These are phyloP conservation scores for Fonsecaea pedrosoi DNA, from an alignment of 2,329 filamentous ascomycete genomes.

Conservation along the genomic window DNA sequence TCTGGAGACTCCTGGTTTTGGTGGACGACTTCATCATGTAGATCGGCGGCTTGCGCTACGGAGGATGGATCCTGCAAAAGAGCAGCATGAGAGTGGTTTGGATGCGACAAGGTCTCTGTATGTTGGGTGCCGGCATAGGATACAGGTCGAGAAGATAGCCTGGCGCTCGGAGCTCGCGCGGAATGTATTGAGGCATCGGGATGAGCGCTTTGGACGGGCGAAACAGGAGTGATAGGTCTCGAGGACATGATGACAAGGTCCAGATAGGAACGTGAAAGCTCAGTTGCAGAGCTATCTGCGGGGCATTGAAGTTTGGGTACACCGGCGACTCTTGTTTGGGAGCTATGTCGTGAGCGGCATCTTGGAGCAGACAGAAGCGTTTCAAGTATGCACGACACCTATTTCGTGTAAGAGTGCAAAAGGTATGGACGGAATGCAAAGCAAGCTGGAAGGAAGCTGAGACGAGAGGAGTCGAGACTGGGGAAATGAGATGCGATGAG, in stretches of 20 bases:
- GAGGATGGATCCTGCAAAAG: slow-evolving; percentile 43
- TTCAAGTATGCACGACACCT: slow-evolving; percentile 10
- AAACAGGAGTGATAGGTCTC: slow-evolving; percentile 43
- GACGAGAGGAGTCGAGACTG: slow-evolving; percentile 21
- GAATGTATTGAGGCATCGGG: slow-evolving; percentile 31
- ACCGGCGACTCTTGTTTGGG: not conserved
- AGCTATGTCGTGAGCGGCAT: slow-evolving; percentile 27
- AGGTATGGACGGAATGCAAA: slow-evolving; percentile 6
- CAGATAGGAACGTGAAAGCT: slow-evolving; percentile 8
- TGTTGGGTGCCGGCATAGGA: slow-evolving; percentile 47
- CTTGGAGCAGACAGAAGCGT: slow-evolving; percentile 4
- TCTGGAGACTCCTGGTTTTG: slow-evolving; percentile 35
- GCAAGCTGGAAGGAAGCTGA: slow-evolving; percentile 19
- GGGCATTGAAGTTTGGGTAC: not conserved
- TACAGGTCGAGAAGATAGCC: slow-evolving; percentile 47
- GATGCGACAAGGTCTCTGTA: slow-evolving; percentile 38
- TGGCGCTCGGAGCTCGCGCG: slow-evolving; percentile 25
- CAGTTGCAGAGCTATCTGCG: slow-evolving; percentile 11
- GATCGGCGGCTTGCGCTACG: slow-evolving; percentile 47
- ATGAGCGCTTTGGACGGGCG: slow-evolving; percentile 24
- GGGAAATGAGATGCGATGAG: slow-evolving; percentile 30
- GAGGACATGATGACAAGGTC: slow-evolving; percentile 35
- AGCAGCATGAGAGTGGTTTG: slow-evolving; percentile 46
- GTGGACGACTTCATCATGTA: slow-evolving; percentile 45
- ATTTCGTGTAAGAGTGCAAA: slow-evolving; percentile 10